A percentile compares a stretch with the other conserved stretches of the same genome.
Evolutionary conservation across 2,329 filamentous ascomycete genomes (phyloP).

Genomic region (Diaporthe citriasiana): DNA sequence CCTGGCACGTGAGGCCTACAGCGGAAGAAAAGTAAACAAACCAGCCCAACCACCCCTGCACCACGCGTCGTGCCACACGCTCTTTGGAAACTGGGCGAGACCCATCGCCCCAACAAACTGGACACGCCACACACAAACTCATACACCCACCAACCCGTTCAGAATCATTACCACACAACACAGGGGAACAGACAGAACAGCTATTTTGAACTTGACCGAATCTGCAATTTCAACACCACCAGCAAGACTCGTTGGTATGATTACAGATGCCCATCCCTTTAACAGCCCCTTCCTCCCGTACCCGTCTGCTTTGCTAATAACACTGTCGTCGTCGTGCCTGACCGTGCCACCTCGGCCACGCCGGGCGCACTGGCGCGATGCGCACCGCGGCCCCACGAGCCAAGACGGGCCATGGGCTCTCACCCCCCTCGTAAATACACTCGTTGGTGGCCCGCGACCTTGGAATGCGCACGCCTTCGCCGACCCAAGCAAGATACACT

Average conservation of each 20-base stretch:
- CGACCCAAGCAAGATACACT: conserved; percentile 43
- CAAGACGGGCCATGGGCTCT: conserved; percentile 27
- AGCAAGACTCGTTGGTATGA: conserved; percentile 50
- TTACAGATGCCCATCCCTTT: conserved; percentile 49
- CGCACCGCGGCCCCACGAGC: conserved; percentile 11
- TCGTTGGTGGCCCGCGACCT: conserved; percentile 46
- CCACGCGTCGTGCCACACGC: conserved; percentile 36
- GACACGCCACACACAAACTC: not conserved
- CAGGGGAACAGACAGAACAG: too few species aligned
- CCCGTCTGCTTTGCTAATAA: conserved; percentile 34
- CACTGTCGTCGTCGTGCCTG: conserved; percentile 15
- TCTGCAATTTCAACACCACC: conserved; percentile 40
- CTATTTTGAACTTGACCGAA: not conserved
- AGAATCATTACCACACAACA: not conserved
- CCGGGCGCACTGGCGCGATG: not conserved
- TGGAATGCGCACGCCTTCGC: conserved; percentile 28
- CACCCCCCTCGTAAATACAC: conserved; percentile 45
- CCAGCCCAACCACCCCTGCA: conserved; percentile 13
- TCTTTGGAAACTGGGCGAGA: not conserved
- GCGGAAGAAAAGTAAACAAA: conserved; percentile 28
- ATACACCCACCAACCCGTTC: not conserved
- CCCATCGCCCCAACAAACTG: conserved; percentile 27
- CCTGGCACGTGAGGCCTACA: conserved; percentile 25
- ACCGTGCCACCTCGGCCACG: conserved; percentile 15
- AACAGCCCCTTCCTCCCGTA: conserved; percentile 22